Evolutionary conservation across 805 yeast genomes (phyloP).

Genomic region (Cyberlindnera mississippiensis): DNA sequence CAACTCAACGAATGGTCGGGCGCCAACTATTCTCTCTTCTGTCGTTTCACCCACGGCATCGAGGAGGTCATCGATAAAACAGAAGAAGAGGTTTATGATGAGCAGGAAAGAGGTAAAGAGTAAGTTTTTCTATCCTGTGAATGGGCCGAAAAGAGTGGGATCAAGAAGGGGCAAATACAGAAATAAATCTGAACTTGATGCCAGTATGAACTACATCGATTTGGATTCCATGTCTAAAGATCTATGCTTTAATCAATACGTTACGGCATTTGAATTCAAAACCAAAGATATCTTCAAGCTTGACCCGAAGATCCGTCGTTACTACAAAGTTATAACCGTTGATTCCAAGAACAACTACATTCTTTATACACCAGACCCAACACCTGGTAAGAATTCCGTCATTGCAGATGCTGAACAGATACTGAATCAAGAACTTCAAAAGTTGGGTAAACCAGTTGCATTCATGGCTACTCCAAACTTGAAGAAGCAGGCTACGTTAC

Average conservation of each 20-base stretch:
- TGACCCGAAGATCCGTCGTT: constrained; percentile 12
- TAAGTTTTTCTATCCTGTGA: constrained; percentile 24
- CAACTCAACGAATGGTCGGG: constrained; percentile 15
- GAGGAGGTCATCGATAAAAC: constrained; percentile 15
- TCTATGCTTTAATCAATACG: constrained; percentile 19
- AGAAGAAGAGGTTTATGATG: constrained; percentile 22
- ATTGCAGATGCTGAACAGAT: constrained; percentile 22
- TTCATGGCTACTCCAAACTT: background rate
- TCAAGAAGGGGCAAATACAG: constrained; percentile 26
- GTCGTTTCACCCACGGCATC: constrained; percentile 14
- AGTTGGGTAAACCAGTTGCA: constrained; percentile 17
- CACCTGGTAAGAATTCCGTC: constrained; percentile 19
- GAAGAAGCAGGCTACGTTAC: background rate
- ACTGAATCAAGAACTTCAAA: constrained; percentile 21
- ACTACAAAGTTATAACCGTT: constrained; percentile 20
- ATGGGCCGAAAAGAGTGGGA: constrained; percentile 21
- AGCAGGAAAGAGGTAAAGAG: constrained; percentile 18
- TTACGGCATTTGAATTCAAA: constrained; percentile 11
- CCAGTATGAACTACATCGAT: constrained; percentile 22
- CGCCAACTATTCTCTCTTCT: constrained; percentile 22
- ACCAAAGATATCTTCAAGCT: constrained; percentile 12
- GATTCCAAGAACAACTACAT: constrained; percentile 27
- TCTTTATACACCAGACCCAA: constrained; percentile 24
- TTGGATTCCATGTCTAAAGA: constrained; percentile 25
- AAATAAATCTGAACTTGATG: constrained; percentile 20